Base-by-base conservation (phyloP, 805 yeast species). In the Starmerella bombi region DNA sequence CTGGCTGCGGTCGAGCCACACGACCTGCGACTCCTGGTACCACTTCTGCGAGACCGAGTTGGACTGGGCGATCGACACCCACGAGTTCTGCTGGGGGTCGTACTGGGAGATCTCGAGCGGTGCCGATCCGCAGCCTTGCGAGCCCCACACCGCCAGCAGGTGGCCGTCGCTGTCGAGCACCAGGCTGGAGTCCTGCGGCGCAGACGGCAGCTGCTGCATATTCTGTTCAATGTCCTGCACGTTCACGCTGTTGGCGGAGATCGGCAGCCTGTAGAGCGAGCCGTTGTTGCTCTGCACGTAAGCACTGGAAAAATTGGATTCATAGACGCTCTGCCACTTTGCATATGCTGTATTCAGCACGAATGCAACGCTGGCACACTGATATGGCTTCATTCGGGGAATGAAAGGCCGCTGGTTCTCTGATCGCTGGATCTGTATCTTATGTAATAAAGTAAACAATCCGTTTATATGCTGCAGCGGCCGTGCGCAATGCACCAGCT, bases 141-240 rank as follows among this genome's bases (percentile, higher is more conserved):
- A 15, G 5, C 59, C 62, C 46, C 54, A 52, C 25, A 58, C 43
- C 3, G 58, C 58, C 17, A 46, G 34, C 12, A 56, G 37, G 5
- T 38, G 41, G 23, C 42, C 50, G 28, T 49, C 50, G 10, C 32
- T 31, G 28, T 51, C 60, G 8, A 55, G 37, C 1, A 53, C 56
- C 3, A 60, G 45, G 15, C 54, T 37, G n/a, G 59, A 28, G 38
- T 53, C 51, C 9, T 45, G 34, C 9, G 63, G 61, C 5, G 51
- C 42, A 3, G 51, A n/a, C 4, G 59, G 32, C 15, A 59, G 43
- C 28, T 32, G 32, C n/a, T 22, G 15, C 16, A 58, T 34, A 9
- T 37, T 20, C 29, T 29, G 5, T 10, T 34, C 29, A 15, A 51
- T 32, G 25, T 41, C 44, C 5, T 18, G 21, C 7, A 33, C 29